Base-by-base conservation (phyloP, 106 monocot species). In the Cymbidium sinense region DNA sequence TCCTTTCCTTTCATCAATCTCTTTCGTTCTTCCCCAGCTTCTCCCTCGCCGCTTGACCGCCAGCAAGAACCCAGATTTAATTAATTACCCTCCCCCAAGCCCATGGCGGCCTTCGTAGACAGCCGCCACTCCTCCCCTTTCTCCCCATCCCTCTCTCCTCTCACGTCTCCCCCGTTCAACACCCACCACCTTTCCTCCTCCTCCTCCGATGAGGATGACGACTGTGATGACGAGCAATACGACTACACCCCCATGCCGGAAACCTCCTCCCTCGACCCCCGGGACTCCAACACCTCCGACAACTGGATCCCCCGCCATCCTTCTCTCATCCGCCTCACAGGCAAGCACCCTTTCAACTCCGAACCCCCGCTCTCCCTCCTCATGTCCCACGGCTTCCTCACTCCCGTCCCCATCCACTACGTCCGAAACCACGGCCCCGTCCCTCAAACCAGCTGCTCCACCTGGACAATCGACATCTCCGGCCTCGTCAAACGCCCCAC, bases 351-450 rank as follows among this genome's bases (percentile, higher is more conserved):
- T 7, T 90, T 98, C 88, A 98, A 98, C 87, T 84, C 76, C 69
- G 94, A 98, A 79, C 94, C 94, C 1, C 93, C 94, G 0, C 77
- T 98, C 25, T 19, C 76, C 37, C 83, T 83, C 23, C 91, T 98
- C 64, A 93, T 98, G 90, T 81, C 83, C 64, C 86, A 94, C 72
- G 96, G 96, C 62, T 98, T 98, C 88, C 78, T 98, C 85, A 98
- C 96, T 19, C 96, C 96, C 0, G 74, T 70, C 20, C 81, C 86
- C 12, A 78, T 98, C 76, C 96, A 98, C 88, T 98, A 94, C 82
- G 94, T 94, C 75, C 94, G 96, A 62, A 98, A 98, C 89, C 96
- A 98, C 83, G 96, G 96, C 23, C 25, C 87, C 58, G 96, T 94
- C 18, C 96, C 96, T 7, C 23, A 8, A 27, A 65, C 30, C 65